Conservation (phyloP, 176 grass and related monocot species). For the Carex pumila region DNA sequence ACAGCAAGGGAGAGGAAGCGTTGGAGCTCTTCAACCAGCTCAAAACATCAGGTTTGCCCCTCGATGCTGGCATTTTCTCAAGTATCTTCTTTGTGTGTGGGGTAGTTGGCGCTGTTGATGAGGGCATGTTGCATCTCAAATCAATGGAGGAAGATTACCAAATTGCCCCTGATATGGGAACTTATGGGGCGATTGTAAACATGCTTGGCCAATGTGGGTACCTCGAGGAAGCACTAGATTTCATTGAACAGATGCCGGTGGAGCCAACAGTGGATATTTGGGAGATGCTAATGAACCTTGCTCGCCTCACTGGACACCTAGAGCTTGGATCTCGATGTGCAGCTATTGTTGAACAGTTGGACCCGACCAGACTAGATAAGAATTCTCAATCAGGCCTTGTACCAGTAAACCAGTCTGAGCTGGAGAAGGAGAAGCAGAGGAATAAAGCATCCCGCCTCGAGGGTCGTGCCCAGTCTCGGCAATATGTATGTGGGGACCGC, state of each 20-base stretch:
- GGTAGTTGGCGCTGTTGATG: slow-evolving; percentile 69
- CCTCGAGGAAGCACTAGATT: slow-evolving; percentile 81
- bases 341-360: slow-evolving; percentile 48
- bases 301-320: slow-evolving; percentile 54
- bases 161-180: slow-evolving; percentile 60
- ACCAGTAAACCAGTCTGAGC: slow-evolving; percentile 50
- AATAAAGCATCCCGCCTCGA: slow-evolving; percentile 44
- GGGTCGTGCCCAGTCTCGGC: slow-evolving; percentile 54
- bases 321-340: slow-evolving; percentile 61
- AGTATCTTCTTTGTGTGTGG: slow-evolving; percentile 64
- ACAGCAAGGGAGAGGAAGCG: slow-evolving; percentile 79
- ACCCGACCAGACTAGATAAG: slow-evolving; percentile 62
- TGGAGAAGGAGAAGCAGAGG: slow-evolving; percentile 79
- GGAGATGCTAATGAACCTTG: slow-evolving; percentile 84
- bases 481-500: slow-evolving; percentile 76
- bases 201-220: slow-evolving; percentile 90
- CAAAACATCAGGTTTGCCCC: slow-evolving; percentile 49
- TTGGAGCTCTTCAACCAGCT: slow-evolving; percentile 54
- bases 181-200: slow-evolving; percentile 70
- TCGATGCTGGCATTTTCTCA: slow-evolving; percentile 60
- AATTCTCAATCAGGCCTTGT: slow-evolving; percentile 63
- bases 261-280: slow-evolving; percentile 79
- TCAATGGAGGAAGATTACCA: slow-evolving; percentile 86
- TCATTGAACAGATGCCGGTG: slow-evolving; percentile 68
- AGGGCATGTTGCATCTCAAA: slow-evolving; percentile 91